Base-by-base conservation (phyloP, 495 filamentous ascomycete species). In the Melanomma pulvis-pyrius region DNA sequence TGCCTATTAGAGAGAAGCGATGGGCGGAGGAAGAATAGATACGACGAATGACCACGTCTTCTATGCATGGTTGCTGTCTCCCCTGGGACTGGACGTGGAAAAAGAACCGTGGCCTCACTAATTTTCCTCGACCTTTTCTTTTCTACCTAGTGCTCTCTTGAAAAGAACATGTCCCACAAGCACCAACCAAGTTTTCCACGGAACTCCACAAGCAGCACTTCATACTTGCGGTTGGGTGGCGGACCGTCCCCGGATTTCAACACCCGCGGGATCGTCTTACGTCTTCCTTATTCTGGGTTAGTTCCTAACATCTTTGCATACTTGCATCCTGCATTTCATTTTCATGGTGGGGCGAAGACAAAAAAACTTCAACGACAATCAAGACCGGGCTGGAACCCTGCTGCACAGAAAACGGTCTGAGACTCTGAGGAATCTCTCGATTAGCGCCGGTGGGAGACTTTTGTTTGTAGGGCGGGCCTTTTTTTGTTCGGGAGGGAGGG, bases 1-100 rank as follows among this genome's bases (percentile, higher is more conserved):
- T 85, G 76, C 83, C 89, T 6, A 67, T 94, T 56, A 83, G 96
- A 50, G 94, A 98, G 80, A 81, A 83, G 74, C 83, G 91, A 71
- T 98, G 94, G 94, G 87, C 90, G 15, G 83, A 90, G 71, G 82
- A 86, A 34, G 71, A 74, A 46, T 58, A 63, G 53, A 30, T 24
- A 19, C 13, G 7, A 12, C 11, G 17, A 57, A 57, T 29, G 13
- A 19, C 15, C 28, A 2, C 19, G 11, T 22, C 19, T 21, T 6
- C 53, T 32, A 19, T 29, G n/a, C 6, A n/a, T n/a, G n/a, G 46
- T 30, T 29, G 6, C 25, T 54, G 11, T 15, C 28, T 19, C 29
- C 34, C 19, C 11, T 34, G 2, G 28, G 17, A 3, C 30, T 56
- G 25, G 2, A 11, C 26, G 8, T 24, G 5, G 15, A 5, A 26